Base-by-base conservation (phyloP, 148 eudicot species). In the Diospyros kaki region DNA sequence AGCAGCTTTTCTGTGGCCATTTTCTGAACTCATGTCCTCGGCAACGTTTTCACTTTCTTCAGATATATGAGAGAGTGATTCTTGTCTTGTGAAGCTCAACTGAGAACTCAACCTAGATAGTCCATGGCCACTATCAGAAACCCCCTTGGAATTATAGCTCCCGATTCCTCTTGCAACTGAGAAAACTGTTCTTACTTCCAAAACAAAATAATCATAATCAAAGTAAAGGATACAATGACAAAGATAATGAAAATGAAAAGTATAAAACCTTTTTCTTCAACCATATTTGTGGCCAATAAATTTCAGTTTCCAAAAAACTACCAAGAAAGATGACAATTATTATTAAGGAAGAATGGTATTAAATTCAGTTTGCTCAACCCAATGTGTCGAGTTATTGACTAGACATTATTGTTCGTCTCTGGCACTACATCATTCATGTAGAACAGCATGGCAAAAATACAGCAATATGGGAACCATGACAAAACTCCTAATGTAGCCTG, bases 101-200 rank as follows among this genome's bases (percentile, higher is more conserved):
- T 89, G 93, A 44, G 97, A 76, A 38, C 84, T 87, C 75, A 89
- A 73, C 69, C 91, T 81, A 5, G 91, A 81, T 76, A 84, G 48
- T 43, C 81, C 82, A 39, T 69, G 79, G 9, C 78, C 80, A 43
- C 67, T 77, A 7, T 66, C 73, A 4, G 77, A 66, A 6, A 18
- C 44, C 58, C 77, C 83, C 41, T 78, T 80, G 9, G 73, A 68
- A 50, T 81, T 85, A 77, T 79, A 83, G 79, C 67, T 79, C 38
- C 84, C 83, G 14, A 83, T 72, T 52, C 86, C 90, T 68, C 83
- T 87, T 74, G 87, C 64, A 8, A 73, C 75, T 2, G 84, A 69
- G 74, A 84, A 86, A 1, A 90, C 91, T 86, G 73, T 13, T 73
- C 56, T 9, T 38, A 56, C 41, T 40, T n/a, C 6, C 7, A n/a